Conservation (phyloP, 1,284 basidiomycete species). For the Erythrobasidium hasegawianum region DNA sequence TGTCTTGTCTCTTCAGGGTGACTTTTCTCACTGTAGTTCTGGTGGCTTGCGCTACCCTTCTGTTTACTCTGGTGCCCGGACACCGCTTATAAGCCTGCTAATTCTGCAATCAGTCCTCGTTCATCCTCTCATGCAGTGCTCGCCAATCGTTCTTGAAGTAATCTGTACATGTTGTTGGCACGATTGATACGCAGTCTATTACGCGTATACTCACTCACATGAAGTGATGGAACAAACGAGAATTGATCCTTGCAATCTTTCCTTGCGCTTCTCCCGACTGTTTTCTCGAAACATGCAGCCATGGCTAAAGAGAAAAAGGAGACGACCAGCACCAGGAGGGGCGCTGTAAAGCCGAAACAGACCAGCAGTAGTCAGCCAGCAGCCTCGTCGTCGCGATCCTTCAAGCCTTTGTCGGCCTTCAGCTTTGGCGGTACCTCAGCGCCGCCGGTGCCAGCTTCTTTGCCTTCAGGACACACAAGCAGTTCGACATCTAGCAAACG, state of each 20-base stretch:
- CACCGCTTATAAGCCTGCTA: slow-evolving; percentile 61
- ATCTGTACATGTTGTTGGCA: too few species aligned
- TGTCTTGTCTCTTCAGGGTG: slow-evolving; percentile 51
- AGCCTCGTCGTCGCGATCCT: not conserved
- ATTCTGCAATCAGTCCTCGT: too few species aligned
- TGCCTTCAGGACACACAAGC: not conserved
- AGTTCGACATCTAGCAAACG: not conserved
- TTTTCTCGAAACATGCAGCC: not conserved
- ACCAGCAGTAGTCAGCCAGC: not conserved
- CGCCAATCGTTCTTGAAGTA: too few species aligned
- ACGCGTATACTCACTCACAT: too few species aligned
- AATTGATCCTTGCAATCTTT: too few species aligned
- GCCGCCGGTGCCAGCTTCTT: not conserved
- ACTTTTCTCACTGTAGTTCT: slow-evolving; percentile 61
- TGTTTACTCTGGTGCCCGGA: slow-evolving; percentile 90
- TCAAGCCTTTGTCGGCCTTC: slow-evolving; percentile 10
- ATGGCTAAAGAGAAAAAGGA: slow-evolving; percentile 2
- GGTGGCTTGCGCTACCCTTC: slow-evolving; percentile 69
- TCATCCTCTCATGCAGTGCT: too few species aligned
- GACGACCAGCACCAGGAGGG: not conserved
- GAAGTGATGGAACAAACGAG: too few species aligned
- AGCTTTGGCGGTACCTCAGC: not conserved
- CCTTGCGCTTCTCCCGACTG: not conserved
- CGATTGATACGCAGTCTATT: too few species aligned
- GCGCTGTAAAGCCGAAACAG: not conserved